A percentile compares a stretch with the other conserved stretches of the same genome.
These are phyloP conservation scores for Piromyces finnis DNA, from an alignment of 192 early-diverging fungal species.

Conservation along the genomic window DNA sequence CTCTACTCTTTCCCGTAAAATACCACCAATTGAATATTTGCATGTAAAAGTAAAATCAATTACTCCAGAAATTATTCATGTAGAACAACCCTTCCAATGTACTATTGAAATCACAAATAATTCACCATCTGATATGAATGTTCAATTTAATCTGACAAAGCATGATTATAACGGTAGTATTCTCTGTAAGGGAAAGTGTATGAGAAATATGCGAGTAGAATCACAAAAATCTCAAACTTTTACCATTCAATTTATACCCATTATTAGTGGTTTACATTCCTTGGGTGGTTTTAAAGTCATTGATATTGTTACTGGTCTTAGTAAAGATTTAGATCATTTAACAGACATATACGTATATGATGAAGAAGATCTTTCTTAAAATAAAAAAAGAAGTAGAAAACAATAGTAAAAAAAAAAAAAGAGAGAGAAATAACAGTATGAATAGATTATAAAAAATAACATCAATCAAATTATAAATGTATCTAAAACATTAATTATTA, in stretches of 20 bases:
- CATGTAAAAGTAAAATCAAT: slow-evolving; percentile 32
- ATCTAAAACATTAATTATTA: too few relatives aligned
- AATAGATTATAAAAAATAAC: too few relatives aligned
- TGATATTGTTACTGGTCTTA: slow-evolving; percentile 52
- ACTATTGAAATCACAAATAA: slow-evolving; percentile 42
- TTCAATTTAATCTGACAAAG: slow-evolving; percentile 47
- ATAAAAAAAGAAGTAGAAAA: background rate
- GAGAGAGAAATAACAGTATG: too few relatives aligned
- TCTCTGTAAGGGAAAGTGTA: slow-evolving; percentile 42
- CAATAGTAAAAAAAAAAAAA: too few relatives aligned
- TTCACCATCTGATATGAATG: slow-evolving; percentile 23
- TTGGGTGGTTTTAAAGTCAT: slow-evolving; percentile 56
- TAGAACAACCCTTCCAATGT: slow-evolving; percentile 45
- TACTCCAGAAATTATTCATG: slow-evolving; percentile 11
- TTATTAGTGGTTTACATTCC: slow-evolving; percentile 68
- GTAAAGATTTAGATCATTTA: slow-evolving; percentile 62
- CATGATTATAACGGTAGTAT: slow-evolving; percentile 54
- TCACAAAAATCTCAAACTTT: slow-evolving; percentile 40
- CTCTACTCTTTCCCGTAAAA: slow-evolving; percentile 71
- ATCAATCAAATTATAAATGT: too few relatives aligned
- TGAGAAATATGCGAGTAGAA: slow-evolving; percentile 39
- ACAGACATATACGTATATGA: slow-evolving; percentile 44
- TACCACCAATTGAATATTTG: slow-evolving; percentile 50
- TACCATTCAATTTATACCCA: slow-evolving; percentile 57
- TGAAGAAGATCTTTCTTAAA: background rate